These are phyloP conservation scores for Ceratocystis papillata DNA, from an alignment of 2,329 filamentous ascomycete genomes.

Conservation along the genomic window DNA sequence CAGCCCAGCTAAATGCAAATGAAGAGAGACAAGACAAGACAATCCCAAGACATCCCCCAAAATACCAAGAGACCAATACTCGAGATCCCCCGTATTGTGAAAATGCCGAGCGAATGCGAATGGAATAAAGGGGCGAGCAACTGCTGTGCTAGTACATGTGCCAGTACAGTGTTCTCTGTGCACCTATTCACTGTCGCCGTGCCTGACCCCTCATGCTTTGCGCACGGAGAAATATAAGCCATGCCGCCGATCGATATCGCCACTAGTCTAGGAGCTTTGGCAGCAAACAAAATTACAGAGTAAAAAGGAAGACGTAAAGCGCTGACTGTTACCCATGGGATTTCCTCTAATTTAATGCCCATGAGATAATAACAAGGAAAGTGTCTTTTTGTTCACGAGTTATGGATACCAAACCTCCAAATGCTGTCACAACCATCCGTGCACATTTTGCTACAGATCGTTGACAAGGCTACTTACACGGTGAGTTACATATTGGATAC, in stretches of 20 bases:
- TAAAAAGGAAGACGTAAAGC: neutral
- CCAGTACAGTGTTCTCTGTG: neutral
- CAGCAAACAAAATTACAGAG: neutral
- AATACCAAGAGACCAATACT: neutral
- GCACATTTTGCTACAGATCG: neutral
- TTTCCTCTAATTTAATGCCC: neutral
- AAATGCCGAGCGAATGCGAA: neutral
- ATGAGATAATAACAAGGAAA: no score
- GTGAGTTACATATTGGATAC: no score
- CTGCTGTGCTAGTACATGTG: neutral
- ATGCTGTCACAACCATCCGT: neutral
- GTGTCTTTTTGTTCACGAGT: no score
- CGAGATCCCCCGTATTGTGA: neutral
- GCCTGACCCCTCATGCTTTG: neutral
- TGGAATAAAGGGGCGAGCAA: neutral
- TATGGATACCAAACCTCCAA: no score
- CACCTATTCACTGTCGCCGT: neutral
- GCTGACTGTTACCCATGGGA: no score
- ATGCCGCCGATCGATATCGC: constrained; percentile 8
- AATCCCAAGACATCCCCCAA: no score
- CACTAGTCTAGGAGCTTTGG: neutral
- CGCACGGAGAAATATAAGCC: neutral
- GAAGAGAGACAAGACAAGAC: neutral
- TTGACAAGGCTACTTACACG: no score
- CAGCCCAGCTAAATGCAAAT: neutral